phyloP scores from a whole-genome alignment of 1,284 basidiomycete genomes.

The Ganoderma meredithae region DNA sequence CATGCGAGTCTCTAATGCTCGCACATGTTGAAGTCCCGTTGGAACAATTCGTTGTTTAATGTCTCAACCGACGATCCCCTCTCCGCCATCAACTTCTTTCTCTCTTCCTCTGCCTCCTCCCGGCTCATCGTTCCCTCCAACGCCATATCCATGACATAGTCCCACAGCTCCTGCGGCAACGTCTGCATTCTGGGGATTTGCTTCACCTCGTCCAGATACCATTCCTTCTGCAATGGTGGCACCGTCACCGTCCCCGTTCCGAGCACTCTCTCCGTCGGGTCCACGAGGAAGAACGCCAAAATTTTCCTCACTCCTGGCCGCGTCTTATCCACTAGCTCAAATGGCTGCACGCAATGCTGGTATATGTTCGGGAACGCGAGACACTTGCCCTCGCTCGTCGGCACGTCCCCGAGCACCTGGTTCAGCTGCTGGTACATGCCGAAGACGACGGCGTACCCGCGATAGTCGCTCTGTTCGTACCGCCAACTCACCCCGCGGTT shows the following conservation, averaged over 20 bases:
- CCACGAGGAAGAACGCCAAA: slow-evolving; percentile 7
- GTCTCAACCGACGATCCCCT: not conserved
- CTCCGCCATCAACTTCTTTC: slow-evolving; percentile 14
- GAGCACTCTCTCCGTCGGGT: slow-evolving; percentile 19
- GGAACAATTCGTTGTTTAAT: slow-evolving; percentile 4
- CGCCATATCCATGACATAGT: not conserved
- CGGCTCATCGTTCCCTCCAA: not conserved
- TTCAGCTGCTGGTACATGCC: not conserved
- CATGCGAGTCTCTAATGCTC: slow-evolving; percentile 5
- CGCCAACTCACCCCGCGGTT: not conserved
- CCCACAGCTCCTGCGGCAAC: slow-evolving; percentile 9
- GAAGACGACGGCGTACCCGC: slow-evolving; percentile 4
- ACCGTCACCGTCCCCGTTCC: slow-evolving; percentile 31
- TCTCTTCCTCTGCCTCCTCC: slow-evolving; percentile 11
- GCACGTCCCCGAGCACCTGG: slow-evolving; percentile 7
- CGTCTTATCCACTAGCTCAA: slow-evolving; percentile 32
- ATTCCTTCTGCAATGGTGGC: slow-evolving; percentile 30
- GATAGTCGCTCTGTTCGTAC: slow-evolving; percentile 1
- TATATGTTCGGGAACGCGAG: slow-evolving; percentile 15
- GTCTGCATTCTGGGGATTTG: not conserved
- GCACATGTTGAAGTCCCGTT: slow-evolving; percentile 8
- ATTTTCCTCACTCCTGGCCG: slow-evolving; percentile 7
- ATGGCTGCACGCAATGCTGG: slow-evolving; percentile 31
- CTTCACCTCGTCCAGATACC: slow-evolving; percentile 25
- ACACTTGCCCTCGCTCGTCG: slow-evolving; percentile 12